Evolutionary conservation across 2,329 filamentous ascomycete genomes (phyloP), one percentile per base, ranked within the genome.

Genomic region (Colletotrichum viniferum): DNA sequence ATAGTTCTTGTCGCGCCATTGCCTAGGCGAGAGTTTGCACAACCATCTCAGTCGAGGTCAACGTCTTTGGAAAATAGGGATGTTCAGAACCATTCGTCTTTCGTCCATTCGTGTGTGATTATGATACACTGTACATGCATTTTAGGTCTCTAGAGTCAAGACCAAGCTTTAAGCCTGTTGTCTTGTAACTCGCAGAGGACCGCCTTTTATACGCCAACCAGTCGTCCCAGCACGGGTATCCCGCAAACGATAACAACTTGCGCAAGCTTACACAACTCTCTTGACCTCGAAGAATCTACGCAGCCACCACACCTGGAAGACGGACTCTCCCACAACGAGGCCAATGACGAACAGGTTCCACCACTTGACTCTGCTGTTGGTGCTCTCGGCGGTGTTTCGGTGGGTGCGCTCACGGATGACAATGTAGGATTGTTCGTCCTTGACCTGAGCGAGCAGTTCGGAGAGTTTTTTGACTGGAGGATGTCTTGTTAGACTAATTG

Each of bases 301-400:
- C 84, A 99, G 87, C 96, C 97, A 99, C 96, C 97, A 99, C 79
- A 99, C 96, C 88, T 99, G 97, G 90, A 99, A 99, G 79, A 98
- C 88, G 76, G 96, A 97, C 88, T 98, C 95, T 81, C 94, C 96
- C 79, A 97, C 90, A 77, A 99, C 91, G 66, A 98, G 93, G 72
- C 92, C 91, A 78, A 99, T 92, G 86, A 99, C 96, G 86, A 98
- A 98, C 81, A 98, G 91, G 86, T 97, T 98, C 97, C 97, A 99
- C 97, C 97, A 99, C 90, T 99, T 99, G 84, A 99, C 97, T 79
- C 97, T 92, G 80, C 92, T 91, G 86, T 99, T 99, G 82, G 97
- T 99, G 90, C 96, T 98, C 89, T 99, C 97, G 78, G 97, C 97
- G 12, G 97, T 99, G 88, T 99, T 99, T 84, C 97, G 92, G 90